phyloP scores from a whole-genome alignment of 257 asterid genomes.

The Nemophila menziesii region DNA sequence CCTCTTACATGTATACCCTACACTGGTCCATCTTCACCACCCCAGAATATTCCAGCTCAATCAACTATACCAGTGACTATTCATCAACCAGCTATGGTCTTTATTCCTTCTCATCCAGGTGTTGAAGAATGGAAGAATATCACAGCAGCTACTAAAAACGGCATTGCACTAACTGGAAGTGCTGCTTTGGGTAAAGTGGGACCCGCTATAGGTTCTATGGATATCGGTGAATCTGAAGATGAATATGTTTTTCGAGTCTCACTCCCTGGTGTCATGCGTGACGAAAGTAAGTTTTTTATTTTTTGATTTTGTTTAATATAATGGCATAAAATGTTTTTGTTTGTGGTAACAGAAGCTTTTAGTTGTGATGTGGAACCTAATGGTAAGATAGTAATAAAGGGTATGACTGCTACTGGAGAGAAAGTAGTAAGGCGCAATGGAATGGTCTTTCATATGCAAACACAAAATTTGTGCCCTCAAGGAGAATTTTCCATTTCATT shows the following conservation, averaged over 20 bases:
- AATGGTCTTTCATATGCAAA: conserved; percentile 34
- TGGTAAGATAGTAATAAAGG: conserved; percentile 26
- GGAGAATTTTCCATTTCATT: conserved; percentile 39
- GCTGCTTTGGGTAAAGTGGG: conserved; percentile 34
- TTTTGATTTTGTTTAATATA: neutral
- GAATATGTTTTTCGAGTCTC: conserved; percentile 34
- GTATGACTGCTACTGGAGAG: conserved; percentile 24
- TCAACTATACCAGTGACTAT: conserved; percentile 5
- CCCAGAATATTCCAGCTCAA: conserved; percentile 6
- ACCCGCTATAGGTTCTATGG: conserved; percentile 32
- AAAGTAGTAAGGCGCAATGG: conserved; percentile 15
- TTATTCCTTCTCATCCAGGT: conserved; percentile 20
- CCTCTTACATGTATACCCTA: conserved; percentile 31
- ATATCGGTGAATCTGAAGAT: conserved; percentile 28
- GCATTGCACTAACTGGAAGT: conserved; percentile 28
- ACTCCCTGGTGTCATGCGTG: conserved; percentile 37
- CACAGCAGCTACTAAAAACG: conserved; percentile 19
- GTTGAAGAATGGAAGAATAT: conserved; percentile 29
- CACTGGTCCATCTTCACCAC: conserved; percentile 20
- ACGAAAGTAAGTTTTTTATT: conserved; percentile 20
- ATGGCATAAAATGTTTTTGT: neutral
- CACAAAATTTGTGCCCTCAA: conserved; percentile 30
- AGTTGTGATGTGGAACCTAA: conserved; percentile 28
- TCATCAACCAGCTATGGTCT: conserved; percentile 31
- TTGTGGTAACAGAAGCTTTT: conserved; percentile 23